These are phyloP conservation scores for Kockiozyma suomiensis DNA, from an alignment of 805 yeast species.

Conservation along the genomic window DNA sequence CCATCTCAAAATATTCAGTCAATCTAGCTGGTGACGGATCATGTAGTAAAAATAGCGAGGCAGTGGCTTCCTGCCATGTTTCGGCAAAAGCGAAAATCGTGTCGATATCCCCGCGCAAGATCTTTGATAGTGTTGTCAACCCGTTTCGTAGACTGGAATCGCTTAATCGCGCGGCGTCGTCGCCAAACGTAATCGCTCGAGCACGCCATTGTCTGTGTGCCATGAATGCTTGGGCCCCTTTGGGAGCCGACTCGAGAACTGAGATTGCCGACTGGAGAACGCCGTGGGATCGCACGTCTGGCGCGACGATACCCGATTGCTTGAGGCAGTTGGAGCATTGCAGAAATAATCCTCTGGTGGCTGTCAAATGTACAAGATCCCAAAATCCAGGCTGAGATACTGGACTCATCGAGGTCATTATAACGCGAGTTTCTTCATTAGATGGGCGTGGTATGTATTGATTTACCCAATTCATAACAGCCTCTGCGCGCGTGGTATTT, in stretches of 20 bases:
- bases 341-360: constrained; percentile 33
- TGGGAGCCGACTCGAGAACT: constrained; percentile 38
- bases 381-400: constrained; percentile 34
- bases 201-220: constrained; percentile 39
- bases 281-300: constrained; percentile 31
- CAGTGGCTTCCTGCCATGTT: constrained; percentile 43
- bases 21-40: constrained; percentile 40
- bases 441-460: constrained; percentile 35
- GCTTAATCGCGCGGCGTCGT: constrained; percentile 26
- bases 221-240: constrained; percentile 20
- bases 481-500: constrained; percentile 29
- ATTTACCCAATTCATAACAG: constrained; percentile 40
- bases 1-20: constrained; percentile 37
- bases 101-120: constrained; percentile 39
- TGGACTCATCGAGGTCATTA: constrained; percentile 32
- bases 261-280: constrained; percentile 26
- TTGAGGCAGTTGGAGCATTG: constrained; percentile 31
- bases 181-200: constrained; percentile 34
- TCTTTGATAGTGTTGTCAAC: constrained; percentile 34
- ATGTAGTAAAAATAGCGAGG: constrained; percentile 38
- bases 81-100: constrained; percentile 35
- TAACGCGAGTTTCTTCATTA: constrained; percentile 29
- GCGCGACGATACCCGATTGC: constrained; percentile 24
- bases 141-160: constrained; percentile 32
- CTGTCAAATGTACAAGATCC: constrained; percentile 32